Percentiles rank a stretch among this genome's conserved stretches.
phyloP scores from a whole-genome alignment of 129 eudicot species.

The Kitagawia praeruptora region DNA sequence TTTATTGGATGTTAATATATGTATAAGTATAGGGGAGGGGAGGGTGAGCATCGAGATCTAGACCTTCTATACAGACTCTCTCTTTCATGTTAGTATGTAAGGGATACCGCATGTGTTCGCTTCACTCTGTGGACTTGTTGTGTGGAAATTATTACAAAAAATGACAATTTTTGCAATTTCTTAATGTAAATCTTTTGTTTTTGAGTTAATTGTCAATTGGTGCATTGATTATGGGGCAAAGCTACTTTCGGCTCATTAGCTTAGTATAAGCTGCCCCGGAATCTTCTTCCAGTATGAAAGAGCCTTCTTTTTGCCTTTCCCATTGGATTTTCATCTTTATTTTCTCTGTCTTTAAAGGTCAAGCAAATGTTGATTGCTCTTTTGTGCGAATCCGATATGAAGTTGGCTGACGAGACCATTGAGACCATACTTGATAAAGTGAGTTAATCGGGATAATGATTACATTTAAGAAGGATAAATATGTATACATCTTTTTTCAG shows the following conservation, averaged over 20 bases:
- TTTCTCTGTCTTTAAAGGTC: conserved; percentile 47
- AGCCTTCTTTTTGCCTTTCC: background rate
- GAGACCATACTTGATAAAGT: conserved; percentile 86
- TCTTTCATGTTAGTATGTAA: background rate
- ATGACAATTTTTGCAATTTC: background rate
- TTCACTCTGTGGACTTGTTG: background rate
- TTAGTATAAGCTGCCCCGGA: background rate
- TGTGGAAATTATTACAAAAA: background rate
- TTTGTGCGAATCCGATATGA: conserved; percentile 88
- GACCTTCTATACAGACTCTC: background rate
- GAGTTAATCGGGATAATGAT: background rate
- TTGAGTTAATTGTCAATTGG: background rate
- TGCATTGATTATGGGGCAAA: background rate
- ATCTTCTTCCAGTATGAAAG: background rate
- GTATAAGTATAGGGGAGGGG: background rate
- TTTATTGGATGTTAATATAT: background rate
- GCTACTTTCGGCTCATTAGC: background rate
- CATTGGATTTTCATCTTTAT: background rate
- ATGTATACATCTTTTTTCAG: background rate
- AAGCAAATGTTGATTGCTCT: conserved; percentile 98
- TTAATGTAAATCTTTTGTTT: background rate
- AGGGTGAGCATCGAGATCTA: background rate
- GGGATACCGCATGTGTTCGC: background rate
- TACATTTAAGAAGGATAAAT: background rate
- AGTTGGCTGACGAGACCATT: conserved; percentile 90